These are phyloP conservation scores for Neurospora sp. DNA, from an alignment of 2,329 filamentous ascomycete genomes.

Conservation along the genomic window DNA sequence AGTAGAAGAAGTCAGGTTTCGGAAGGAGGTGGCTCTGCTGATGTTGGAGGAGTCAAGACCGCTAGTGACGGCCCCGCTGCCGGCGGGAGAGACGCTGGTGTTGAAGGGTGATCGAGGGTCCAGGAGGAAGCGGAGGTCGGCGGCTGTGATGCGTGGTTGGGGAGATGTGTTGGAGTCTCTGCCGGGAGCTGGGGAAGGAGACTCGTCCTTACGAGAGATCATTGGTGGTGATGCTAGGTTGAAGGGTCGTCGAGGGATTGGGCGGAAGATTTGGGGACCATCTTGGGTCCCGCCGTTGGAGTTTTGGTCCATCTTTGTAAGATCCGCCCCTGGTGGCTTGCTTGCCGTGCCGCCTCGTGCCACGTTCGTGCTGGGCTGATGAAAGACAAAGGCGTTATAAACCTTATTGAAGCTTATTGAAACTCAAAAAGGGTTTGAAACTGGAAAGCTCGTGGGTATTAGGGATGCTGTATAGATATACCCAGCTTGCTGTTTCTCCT, in stretches of 20 bases:
- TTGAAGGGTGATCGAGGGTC: constrained; percentile 23
- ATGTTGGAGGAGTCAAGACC: constrained; percentile 30
- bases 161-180: constrained; percentile 32
- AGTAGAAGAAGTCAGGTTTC: constrained; percentile 83
- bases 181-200: constrained; percentile 26
- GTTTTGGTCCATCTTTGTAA: neutral
- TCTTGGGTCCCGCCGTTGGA: neutral
- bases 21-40: constrained; percentile 64
- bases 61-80: constrained; percentile 2
- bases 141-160: constrained; percentile 32
- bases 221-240: constrained; percentile 42
- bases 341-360: neutral
- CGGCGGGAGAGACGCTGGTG: constrained; percentile 7
- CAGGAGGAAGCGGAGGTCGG: constrained; percentile 30
- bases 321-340: neutral
- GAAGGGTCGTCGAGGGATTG: constrained; percentile 64
- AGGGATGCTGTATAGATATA: neutral
- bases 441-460: neutral
- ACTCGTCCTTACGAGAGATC: constrained; percentile 32
- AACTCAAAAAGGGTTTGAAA: neutral
- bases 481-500: neutral
- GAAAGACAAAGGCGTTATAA: neutral
- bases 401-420: neutral
- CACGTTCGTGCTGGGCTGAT: neutral
- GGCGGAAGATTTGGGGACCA: constrained; percentile 51